Percentiles rank a stretch among this genome's conserved stretches.
phyloP scores from a whole-genome alignment of 2,329 filamentous ascomycete genomes.

The Endoconidiophora laricicola region DNA sequence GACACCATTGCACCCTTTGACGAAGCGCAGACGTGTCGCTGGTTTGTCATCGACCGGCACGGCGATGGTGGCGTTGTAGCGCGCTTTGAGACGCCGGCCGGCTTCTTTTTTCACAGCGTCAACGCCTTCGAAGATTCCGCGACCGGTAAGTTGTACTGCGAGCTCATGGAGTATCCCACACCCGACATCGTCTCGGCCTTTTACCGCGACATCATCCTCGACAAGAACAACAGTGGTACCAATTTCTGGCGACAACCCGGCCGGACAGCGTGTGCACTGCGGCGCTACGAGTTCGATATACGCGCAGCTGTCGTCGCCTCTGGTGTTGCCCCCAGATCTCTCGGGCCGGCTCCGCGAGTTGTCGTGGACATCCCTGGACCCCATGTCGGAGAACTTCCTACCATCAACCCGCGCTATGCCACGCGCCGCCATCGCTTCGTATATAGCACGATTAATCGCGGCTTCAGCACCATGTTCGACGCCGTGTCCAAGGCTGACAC shows the following conservation, averaged over 20 bases:
- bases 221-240: constrained; percentile 29
- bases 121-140: constrained; percentile 54
- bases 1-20: constrained; percentile 53
- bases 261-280: constrained; percentile 18
- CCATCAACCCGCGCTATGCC: constrained; percentile 41
- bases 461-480: constrained; percentile 44
- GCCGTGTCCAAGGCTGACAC: constrained; percentile 50
- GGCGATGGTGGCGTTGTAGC: constrained; percentile 47
- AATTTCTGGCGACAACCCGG: constrained; percentile 24
- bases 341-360: constrained; percentile 14
- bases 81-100: constrained; percentile 47
- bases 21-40: constrained; percentile 36
- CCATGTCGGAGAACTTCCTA: constrained; percentile 46
- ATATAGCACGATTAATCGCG: constrained; percentile 40
- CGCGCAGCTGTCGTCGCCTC: constrained; percentile 11
- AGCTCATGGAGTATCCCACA: constrained; percentile 47
- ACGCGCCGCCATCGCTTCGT: constrained; percentile 41
- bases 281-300: constrained; percentile 28
- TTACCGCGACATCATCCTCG: constrained; percentile 52
- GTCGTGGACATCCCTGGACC: constrained; percentile 32
- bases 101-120: constrained; percentile 66
- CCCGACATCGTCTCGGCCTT: constrained; percentile 47
- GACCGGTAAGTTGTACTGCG: constrained; percentile 40
- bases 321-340: neutral
- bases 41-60: constrained; percentile 59